These are phyloP conservation scores for Peziza echinospora DNA, from an alignment of 495 filamentous ascomycete species.

Conservation along the genomic window DNA sequence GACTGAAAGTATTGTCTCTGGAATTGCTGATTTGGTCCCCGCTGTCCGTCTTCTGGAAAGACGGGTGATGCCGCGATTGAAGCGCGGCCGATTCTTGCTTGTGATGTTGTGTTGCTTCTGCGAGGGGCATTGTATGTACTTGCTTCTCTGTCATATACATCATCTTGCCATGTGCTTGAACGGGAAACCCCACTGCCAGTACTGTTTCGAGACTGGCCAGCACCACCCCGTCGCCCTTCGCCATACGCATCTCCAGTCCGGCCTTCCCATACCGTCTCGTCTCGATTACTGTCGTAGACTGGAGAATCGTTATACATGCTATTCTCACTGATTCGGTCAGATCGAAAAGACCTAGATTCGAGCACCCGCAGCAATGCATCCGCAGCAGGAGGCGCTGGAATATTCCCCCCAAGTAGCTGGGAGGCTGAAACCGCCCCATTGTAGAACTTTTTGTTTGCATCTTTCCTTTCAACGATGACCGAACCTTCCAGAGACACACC, in stretches of 20 bases:
- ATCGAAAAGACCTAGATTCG: constrained; percentile 54
- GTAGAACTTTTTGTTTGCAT: constrained; percentile 94
- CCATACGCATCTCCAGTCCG: constrained; percentile 52
- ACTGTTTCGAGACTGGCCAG: constrained; percentile 19
- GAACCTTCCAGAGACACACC: constrained; percentile 87
- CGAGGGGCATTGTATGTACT: not conserved
- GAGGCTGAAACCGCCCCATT: constrained; percentile 56
- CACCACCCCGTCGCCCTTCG: constrained; percentile 42
- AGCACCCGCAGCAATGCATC: constrained; percentile 66
- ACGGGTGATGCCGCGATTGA: no score
- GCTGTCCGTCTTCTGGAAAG: no score
- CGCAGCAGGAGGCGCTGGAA: constrained; percentile 60
- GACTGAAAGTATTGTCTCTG: constrained; percentile 16
- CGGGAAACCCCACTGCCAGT: constrained; percentile 33
- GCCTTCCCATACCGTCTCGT: constrained; percentile 86
- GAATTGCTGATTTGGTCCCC: constrained; percentile 6
- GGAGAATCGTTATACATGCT: constrained; percentile 89
- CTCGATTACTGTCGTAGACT: constrained; percentile 69
- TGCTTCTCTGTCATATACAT: constrained; percentile 49
- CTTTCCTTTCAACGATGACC: constrained; percentile 73
- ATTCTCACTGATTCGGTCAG: constrained; percentile 25
- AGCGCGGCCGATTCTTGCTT: not conserved
- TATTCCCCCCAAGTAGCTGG: constrained; percentile 54
- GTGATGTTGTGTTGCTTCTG: not conserved
- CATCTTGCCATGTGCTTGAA: constrained; percentile 59